Percentiles rank a stretch among this genome's conserved stretches.
Evolutionary conservation across 2,329 filamentous ascomycete species (phyloP).

Genomic region (Tolypocladium amazonense): DNA sequence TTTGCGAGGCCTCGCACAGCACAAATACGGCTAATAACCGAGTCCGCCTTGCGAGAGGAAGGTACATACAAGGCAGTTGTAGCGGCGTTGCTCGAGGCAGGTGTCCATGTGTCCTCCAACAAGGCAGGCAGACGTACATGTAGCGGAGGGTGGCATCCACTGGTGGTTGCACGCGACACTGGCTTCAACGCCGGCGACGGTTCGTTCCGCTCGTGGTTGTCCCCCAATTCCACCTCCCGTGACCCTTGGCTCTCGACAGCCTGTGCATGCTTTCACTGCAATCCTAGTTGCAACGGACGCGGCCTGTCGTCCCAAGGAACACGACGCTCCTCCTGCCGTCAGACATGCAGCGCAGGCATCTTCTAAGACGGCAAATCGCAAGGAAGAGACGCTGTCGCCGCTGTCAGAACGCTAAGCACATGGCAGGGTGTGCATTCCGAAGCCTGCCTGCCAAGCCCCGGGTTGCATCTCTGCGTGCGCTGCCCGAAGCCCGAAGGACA

Average conservation of each 20-base stretch:
- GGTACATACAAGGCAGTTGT: not conserved
- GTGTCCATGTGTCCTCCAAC: not conserved
- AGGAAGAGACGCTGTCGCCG: not conserved
- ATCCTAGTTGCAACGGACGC: not conserved
- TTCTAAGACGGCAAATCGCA: not conserved
- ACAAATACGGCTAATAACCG: not conserved
- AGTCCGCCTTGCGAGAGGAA: not conserved
- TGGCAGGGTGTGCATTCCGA: not conserved
- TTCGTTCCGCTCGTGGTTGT: not conserved
- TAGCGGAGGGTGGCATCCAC: no score
- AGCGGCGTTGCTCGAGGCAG: not conserved
- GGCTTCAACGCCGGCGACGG: not conserved
- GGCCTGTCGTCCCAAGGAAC: not conserved
- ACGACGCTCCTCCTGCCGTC: not conserved
- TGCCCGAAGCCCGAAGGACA: not conserved
- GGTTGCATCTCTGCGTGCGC: not conserved
- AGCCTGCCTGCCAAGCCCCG: not conserved
- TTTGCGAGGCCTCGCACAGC: not conserved
- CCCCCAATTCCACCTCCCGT: not conserved
- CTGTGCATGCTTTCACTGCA: not conserved
- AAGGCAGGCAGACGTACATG: not conserved
- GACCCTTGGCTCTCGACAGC: not conserved
- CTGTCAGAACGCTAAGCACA: not conserved
- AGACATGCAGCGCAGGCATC: not conserved
- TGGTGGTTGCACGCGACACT: not conserved